Conservation (phyloP, 176 grass and related monocot genomes). For the Bothriochloa decipiens region DNA sequence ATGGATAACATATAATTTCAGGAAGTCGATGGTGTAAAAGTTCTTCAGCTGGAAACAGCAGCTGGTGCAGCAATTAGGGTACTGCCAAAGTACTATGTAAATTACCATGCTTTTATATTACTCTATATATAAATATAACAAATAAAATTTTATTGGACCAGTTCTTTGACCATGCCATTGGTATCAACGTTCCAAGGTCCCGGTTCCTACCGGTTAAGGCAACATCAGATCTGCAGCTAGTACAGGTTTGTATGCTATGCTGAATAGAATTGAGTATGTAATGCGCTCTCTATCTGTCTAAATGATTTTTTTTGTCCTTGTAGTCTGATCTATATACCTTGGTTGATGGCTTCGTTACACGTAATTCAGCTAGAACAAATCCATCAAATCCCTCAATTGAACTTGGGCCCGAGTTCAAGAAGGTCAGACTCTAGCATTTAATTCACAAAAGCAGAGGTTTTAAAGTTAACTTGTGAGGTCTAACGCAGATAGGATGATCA, state of each 20-base stretch:
- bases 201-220: slow-evolving; percentile 89
- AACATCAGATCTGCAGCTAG: slow-evolving; percentile 90
- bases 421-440: slow-evolving; percentile 50
- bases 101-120: slow-evolving; percentile 13
- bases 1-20: slow-evolving; percentile 41
- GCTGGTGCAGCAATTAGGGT: slow-evolving; percentile 91
- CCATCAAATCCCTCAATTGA: slow-evolving; percentile 84
- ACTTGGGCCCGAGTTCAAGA: slow-evolving; percentile 92
- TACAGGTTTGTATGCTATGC: slow-evolving; percentile 57
- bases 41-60: slow-evolving; percentile 94
- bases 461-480: slow-evolving; percentile 5
- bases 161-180: slow-evolving; percentile 90
- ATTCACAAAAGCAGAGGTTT: neutral
- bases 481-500: neutral
- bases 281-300: neutral
- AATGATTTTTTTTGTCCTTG: slow-evolving; percentile 11
- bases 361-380: slow-evolving; percentile 72
- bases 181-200: slow-evolving; percentile 86
- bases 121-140: slow-evolving; percentile 16
- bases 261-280: slow-evolving; percentile 20
- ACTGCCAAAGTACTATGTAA: slow-evolving; percentile 28
- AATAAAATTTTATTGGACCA: slow-evolving; percentile 42
- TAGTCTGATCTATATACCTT: slow-evolving; percentile 96
- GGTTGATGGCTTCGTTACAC: slow-evolving; percentile 86
- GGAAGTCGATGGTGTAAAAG: slow-evolving; percentile 93